Base-by-base conservation (phyloP, 164 flowering plant species). In the Magnolia changhungtana region DNA sequence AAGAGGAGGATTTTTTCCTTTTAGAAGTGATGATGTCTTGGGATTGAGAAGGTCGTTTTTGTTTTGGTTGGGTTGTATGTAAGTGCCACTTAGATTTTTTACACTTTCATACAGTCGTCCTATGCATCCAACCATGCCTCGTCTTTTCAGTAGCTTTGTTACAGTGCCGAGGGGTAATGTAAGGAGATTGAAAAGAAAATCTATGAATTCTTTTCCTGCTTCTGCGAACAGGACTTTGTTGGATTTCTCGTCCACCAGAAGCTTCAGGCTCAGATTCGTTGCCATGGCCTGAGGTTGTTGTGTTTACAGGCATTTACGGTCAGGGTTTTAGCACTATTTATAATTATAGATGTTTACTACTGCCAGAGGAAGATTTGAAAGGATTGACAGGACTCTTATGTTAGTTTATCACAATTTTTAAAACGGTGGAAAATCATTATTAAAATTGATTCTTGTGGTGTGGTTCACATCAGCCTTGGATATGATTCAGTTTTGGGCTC, bases 171-270 rank as follows among this genome's bases (percentile, higher is more conserved):
- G 1, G n/a, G 77, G 78, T 13, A 77, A 71, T 8, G 37, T 13
- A 8, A 58, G n/a, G 59, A 92, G 92, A 81, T 91, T 88, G 66
- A 91, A 85, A 37, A 93, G 91, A 67, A 87, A 79, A 27, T 92
- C 80, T 87, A 86, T 87, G 86, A 18, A 90, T 85, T 80, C 92
- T 82, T 80, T 88, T 80, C 69, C 86, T 58, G 88, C 89, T 84
- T 91, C 91, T 52, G 88, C 94, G 84, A 77, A 77, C 16, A 77
- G 2, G 2, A 77, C 79, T 67, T 31, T 77, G 18, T 55, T 29
- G 50, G 66, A n/a, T n/a, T 73, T 67, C 24, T 21, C 45, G 72
- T 77, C 80, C 8, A 72, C 49, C 37, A 72, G 45, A 20, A 77
- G 80, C 75, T 72, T 73, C 65, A 77, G 4, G 49, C 50, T 68